phyloP scores from a whole-genome alignment of 2,329 filamentous ascomycete species.

The Cladorrhinum sp. region DNA sequence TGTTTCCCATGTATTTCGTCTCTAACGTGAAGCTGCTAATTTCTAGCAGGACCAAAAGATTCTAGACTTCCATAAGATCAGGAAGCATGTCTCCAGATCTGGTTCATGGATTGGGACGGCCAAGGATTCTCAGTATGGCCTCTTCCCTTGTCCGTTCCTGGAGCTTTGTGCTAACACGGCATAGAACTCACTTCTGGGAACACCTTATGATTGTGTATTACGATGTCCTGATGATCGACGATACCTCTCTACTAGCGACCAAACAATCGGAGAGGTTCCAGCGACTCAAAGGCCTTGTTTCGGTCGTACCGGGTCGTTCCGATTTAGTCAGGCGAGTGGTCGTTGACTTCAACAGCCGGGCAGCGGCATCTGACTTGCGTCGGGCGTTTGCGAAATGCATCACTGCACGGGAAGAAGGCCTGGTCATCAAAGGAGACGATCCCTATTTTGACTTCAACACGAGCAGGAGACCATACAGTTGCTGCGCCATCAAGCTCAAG shows the following conservation, averaged over 20 bases:
- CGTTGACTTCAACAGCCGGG: constrained; percentile 60
- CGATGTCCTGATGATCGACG: constrained; percentile 54
- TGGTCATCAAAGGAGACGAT: constrained; percentile 76
- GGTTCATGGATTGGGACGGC: constrained; percentile 66
- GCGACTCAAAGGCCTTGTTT: constrained; percentile 54
- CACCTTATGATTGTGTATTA: constrained; percentile 63
- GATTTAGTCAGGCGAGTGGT: constrained; percentile 64
- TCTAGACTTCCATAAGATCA: constrained; percentile 75
- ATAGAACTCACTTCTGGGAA: constrained; percentile 48
- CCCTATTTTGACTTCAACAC: constrained; percentile 65
- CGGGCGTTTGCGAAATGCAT: constrained; percentile 67
- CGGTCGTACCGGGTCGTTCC: constrained; percentile 56
- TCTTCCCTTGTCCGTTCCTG: too few relatives aligned
- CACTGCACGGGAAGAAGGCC: constrained; percentile 66
- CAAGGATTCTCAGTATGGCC: constrained; percentile 63
- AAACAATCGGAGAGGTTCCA: constrained; percentile 59
- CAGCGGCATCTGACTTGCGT: constrained; percentile 54
- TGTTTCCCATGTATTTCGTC: constrained; percentile 13
- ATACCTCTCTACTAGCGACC: constrained; percentile 47
- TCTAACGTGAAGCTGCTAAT: background rate
- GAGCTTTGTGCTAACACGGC: constrained; percentile 26
- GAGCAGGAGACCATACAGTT: constrained; percentile 37
- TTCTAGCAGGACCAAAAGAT: constrained; percentile 52
- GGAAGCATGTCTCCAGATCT: constrained; percentile 73
- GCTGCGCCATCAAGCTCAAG: constrained; percentile 76